Conservation (phyloP, 129 eudicot genomes). For the Flaveria bidentis region DNA sequence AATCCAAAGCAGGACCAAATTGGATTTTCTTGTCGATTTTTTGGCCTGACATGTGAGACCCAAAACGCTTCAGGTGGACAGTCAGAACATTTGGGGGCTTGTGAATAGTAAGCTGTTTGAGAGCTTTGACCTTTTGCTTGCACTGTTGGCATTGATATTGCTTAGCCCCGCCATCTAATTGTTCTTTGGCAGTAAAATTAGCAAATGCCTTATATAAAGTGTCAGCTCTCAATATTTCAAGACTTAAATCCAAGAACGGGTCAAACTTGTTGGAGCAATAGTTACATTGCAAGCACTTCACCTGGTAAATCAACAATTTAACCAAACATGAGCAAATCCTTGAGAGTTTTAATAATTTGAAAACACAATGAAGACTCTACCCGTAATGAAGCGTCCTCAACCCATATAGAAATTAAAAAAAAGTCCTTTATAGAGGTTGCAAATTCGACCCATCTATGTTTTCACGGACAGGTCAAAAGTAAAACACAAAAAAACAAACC, state of each 20-base stretch:
- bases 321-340: conserved; percentile 10
- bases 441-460: background rate
- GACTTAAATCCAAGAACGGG: conserved; percentile 93
- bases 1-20: conserved; percentile 69
- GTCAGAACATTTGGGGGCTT: conserved; percentile 82
- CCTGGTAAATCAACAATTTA: conserved; percentile 45
- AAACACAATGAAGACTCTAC: background rate
- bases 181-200: conserved; percentile 83
- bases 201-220: conserved; percentile 67
- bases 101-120: conserved; percentile 78
- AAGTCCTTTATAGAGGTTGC: background rate
- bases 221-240: conserved; percentile 80
- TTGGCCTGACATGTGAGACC: conserved; percentile 73
- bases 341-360: background rate
- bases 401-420: background rate
- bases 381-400: background rate
- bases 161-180: conserved; percentile 82
- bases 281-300: conserved; percentile 92
- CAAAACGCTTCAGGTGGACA: conserved; percentile 87
- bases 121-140: conserved; percentile 91
- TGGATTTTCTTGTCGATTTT: conserved; percentile 75
- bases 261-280: conserved; percentile 83
- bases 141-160: conserved; percentile 83
- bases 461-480: background rate
- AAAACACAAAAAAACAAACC: background rate